phyloP scores from a whole-genome alignment of 371 early-diverging fungal genomes.

The Apophysomyces variabilis region DNA sequence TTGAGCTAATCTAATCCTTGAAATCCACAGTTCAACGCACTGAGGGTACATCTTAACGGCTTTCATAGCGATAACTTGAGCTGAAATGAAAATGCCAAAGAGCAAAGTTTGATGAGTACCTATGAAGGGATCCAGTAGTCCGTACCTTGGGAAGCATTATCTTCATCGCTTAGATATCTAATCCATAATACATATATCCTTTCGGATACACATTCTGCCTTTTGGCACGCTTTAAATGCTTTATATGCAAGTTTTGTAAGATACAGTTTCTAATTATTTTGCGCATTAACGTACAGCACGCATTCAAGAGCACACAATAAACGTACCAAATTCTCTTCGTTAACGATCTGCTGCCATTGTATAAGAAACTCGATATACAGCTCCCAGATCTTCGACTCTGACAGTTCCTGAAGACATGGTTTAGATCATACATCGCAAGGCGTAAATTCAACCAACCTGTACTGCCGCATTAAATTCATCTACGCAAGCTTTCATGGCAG shows the following conservation, averaged over 20 bases:
- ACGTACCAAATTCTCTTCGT: slow-evolving; percentile 62
- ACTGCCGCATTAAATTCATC: slow-evolving; percentile 51
- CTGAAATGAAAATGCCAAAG: slow-evolving; percentile 8
- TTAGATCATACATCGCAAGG: slow-evolving; percentile 17
- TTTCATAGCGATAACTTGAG: slow-evolving; percentile 37
- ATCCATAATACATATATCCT: slow-evolving; percentile 56
- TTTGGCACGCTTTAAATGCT: slow-evolving; percentile 49
- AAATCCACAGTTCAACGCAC: slow-evolving; percentile 47
- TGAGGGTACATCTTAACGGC: slow-evolving; percentile 47
- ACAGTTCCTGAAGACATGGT: slow-evolving; percentile 24
- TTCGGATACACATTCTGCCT: slow-evolving; percentile 43
- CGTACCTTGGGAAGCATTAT: slow-evolving; percentile 25
- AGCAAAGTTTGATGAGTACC: not conserved
- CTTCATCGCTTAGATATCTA: slow-evolving; percentile 23
- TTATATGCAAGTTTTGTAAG: slow-evolving; percentile 51
- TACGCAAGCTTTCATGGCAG: slow-evolving; percentile 58
- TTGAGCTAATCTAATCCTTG: slow-evolving; percentile 30
- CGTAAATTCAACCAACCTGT: slow-evolving; percentile 28
- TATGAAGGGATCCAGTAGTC: not conserved
- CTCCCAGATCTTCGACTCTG: slow-evolving; percentile 56
- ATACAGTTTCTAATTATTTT: slow-evolving; percentile 51
- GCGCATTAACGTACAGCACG: no score
- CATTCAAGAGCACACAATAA: not conserved
- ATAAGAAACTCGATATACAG: slow-evolving; percentile 65
- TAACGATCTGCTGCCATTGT: slow-evolving; percentile 46